A percentile compares a stretch with the other conserved stretches of the same genome.
phyloP scores from a whole-genome alignment of 78 protist genomes.

The Guillardia theta region DNA sequence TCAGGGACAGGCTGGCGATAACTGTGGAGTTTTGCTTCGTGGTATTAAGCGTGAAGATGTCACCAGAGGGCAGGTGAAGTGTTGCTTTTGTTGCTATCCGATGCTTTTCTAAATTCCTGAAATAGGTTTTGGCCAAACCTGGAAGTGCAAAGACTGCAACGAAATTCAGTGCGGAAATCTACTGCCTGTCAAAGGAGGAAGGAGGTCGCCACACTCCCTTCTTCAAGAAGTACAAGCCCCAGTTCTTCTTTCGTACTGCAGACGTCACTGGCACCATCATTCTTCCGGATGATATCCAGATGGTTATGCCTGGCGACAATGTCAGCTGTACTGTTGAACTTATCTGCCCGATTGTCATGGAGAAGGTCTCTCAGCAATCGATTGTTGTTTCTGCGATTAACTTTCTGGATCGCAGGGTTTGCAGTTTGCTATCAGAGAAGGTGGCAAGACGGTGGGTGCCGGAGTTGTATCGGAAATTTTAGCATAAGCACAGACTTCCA shows the following conservation, averaged over 20 bases:
- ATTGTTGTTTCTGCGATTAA: no score
- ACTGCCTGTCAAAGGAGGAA: constrained; percentile 78
- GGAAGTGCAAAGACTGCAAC: constrained; percentile 77
- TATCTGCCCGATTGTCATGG: constrained; percentile 73
- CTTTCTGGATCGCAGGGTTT: no score
- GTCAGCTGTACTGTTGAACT: constrained; percentile 62
- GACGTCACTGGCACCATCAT: constrained; percentile 86
- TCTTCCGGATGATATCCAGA: constrained; percentile 74
- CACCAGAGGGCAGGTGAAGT: constrained; percentile 58
- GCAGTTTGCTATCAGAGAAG: constrained; percentile 96
- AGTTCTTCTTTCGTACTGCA: constrained; percentile 90
- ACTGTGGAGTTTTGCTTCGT: constrained; percentile 85
- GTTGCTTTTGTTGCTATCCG: neutral
- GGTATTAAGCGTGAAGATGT: constrained; percentile 89
- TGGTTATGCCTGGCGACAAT: constrained; percentile 96
- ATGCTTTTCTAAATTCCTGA: constrained; percentile 33
- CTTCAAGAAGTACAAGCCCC: constrained; percentile 64
- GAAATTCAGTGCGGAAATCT: constrained; percentile 85
- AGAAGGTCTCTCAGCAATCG: no score
- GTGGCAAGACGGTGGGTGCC: constrained; percentile 93
- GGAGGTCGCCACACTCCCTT: constrained; percentile 21
- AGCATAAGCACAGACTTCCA: no score
- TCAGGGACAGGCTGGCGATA: constrained; percentile 92
- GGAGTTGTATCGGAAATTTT: constrained; percentile 86
- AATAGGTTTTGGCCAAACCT: constrained; percentile 63